These are phyloP conservation scores for Moesziomyces parantarcticus DNA, from an alignment of 1,284 basidiomycete genomes.

Conservation along the genomic window DNA sequence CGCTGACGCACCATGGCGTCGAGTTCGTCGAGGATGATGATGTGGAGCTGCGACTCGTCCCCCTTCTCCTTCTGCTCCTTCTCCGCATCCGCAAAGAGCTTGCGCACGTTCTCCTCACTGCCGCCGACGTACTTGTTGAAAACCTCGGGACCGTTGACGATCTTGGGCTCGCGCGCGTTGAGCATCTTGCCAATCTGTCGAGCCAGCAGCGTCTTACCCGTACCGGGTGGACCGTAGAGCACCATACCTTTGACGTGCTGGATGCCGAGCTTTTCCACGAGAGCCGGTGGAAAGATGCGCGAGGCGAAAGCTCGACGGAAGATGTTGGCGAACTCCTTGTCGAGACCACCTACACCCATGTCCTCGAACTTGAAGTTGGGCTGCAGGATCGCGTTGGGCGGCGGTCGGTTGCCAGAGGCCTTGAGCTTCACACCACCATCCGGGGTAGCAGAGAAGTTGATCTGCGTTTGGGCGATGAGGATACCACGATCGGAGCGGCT, in stretches of 20 bases:
- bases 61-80: conserved; percentile 99
- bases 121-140: conserved; percentile 97
- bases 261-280: conserved; percentile 98
- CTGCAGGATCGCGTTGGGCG: conserved; percentile 93
- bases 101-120: conserved; percentile 98
- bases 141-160: conserved; percentile 98
- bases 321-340: conserved; percentile 93
- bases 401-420: conserved; percentile 89
- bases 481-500: conserved; percentile 73
- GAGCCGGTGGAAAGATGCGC: conserved; percentile 93
- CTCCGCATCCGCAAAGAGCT: conserved; percentile 96
- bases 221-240: conserved; percentile 94
- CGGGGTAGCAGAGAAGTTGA: conserved; percentile 87
- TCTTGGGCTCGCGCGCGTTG: conserved; percentile 96
- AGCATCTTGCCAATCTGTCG: conserved; percentile 99
- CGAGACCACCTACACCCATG: conserved; percentile 99
- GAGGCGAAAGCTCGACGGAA: conserved; percentile 99
- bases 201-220: conserved; percentile 98
- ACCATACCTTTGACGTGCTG: conserved; percentile 98
- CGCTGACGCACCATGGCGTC: conserved; percentile 99
- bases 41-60: conserved; percentile 97
- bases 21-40: conserved; percentile 99
- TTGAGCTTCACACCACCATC: conserved; percentile 88
- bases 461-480: conserved; percentile 87
- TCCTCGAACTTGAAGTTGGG: conserved; percentile 99